Evolutionary conservation across 352 stramenopile genomes (phyloP), one percentile per base, ranked within the genome.

Genomic region (Pythium aphanidermatum): DNA sequence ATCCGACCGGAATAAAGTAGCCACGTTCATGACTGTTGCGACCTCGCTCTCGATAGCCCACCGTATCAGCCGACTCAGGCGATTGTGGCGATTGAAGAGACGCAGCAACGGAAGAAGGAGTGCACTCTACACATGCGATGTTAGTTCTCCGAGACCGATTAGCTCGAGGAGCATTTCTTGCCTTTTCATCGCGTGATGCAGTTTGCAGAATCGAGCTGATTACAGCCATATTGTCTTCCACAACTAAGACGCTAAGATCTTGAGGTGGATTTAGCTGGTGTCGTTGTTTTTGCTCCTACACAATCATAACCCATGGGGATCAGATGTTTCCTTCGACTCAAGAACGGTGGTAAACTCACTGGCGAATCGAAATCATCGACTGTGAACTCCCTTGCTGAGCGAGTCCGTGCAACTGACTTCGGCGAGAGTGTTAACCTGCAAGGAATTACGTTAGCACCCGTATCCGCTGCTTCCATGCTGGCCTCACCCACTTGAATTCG

Each of bases 131-230:
- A n/a, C 32, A 2, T 6, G 41, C 21, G 5, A 36, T 12, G n/a
- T n/a, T n/a, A n/a, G n/a, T n/a, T n/a, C n/a, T 27, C 6, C 12
- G 17, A 12, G 20, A 10, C 24, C 5, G 10, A 6, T 8, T 43
- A 16, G 12, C 0, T 23, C 24, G 12, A 39, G 4, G 2, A 38
- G 36, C 11, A 43, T 3, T 26, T 24, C 26, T 11, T 21, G 73
- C 70, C 54, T 93, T 93, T 27, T 93, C 78, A 38, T 93, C 76
- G 28, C 81, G 60, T 1, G 51, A 72, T 1, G 76, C 73, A 17
- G 76, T 87, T 31, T 91, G 78, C 17, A 91, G 54, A 27, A 91
- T 80, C n/a, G 68, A 86, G 16, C 73, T 78, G 9, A 91, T 69
- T 19, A 90, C 58, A 0, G 58, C 64, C 75, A 91, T 91, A 1